A percentile compares a stretch with the other conserved stretches of the same genome.
phyloP scores from a whole-genome alignment of 768 basidiomycete genomes.

The Trichaptum fuscoviolaceum region DNA sequence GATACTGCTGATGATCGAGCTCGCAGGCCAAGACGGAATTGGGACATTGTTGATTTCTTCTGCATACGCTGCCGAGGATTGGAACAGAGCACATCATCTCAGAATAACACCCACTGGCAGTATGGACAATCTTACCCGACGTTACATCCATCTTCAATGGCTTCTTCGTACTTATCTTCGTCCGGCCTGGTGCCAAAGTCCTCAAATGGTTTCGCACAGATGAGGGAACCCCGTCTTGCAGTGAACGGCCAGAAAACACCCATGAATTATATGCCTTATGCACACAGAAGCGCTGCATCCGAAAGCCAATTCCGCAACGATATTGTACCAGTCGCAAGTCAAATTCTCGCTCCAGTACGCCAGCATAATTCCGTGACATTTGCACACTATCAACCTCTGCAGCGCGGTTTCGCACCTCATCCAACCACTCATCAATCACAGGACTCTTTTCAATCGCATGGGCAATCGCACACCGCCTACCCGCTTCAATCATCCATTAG shows the following conservation, averaged over 20 bases:
- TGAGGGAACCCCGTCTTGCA: not conserved
- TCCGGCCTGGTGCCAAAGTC: not conserved
- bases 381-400: constrained; percentile 33
- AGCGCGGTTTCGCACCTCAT: constrained; percentile 30
- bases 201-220: not conserved
- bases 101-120: not conserved
- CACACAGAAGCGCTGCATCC: not conserved
- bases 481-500: not conserved
- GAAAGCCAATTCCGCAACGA: not conserved
- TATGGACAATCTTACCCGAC: not conserved
- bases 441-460: not conserved
- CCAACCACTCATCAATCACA: constrained; percentile 21
- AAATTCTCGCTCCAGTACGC: not conserved
- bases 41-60: constrained; percentile 81
- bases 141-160: not conserved
- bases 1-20: constrained; percentile 61
- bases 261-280: not conserved
- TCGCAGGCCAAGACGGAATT: constrained; percentile 68
- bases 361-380: constrained; percentile 26
- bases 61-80: constrained; percentile 50
- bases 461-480: not conserved
- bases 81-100: not conserved
- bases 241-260: constrained; percentile 2
- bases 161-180: not conserved
- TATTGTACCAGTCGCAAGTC: not conserved